Evolutionary conservation across 306 rosid genomes (phyloP), one percentile per base, ranked within the genome.

Genomic region (Hippophae rhamnoides): DNA sequence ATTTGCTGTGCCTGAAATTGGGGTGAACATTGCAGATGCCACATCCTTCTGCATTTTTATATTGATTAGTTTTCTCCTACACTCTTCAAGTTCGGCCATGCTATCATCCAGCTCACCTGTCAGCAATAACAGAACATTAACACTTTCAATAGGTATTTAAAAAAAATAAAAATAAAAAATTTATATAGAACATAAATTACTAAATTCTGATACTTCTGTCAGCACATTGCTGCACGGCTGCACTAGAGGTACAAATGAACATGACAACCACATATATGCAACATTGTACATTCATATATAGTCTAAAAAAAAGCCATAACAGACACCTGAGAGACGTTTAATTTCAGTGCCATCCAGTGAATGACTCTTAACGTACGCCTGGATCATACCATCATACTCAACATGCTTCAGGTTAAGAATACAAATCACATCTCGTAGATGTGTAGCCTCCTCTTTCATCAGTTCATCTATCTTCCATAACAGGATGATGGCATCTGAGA

Each of bases 81-180:
- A 76, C 74, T 85, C 95, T 74, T 92, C 99, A 61, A 92, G 88
- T 74, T 85, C 96, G 51, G 85, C 76, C 82, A 77, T 74, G 64
- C 72, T 68, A 79, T 92, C 99, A 46, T 92, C 96, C 57, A 92
- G 78, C 73, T 92, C 99, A 50, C 85, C 99, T 92, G 62, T 76
- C 66, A 72, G 53, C 62, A 74, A 60, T 40, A 68, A 81, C 12
- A 68, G 43, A 61, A 64, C 48, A 63, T 60, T 49, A 7, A 59
- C 61, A 67, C 48, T 38, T 69, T 60, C 79, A 72, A 57, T 54
- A 23, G 52, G 71, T 53, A 18, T 18, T 18, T 18, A 18, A 18
- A 18, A 18, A 18, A 18, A 18, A 18, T 18, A 18, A 18, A 18
- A 53, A 49, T 52, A 58, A 68, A 53, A 49, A 38, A 67, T 64